These are phyloP conservation scores for Rhazya stricta DNA, from an alignment of 257 asterid genomes.

Conservation along the genomic window DNA sequence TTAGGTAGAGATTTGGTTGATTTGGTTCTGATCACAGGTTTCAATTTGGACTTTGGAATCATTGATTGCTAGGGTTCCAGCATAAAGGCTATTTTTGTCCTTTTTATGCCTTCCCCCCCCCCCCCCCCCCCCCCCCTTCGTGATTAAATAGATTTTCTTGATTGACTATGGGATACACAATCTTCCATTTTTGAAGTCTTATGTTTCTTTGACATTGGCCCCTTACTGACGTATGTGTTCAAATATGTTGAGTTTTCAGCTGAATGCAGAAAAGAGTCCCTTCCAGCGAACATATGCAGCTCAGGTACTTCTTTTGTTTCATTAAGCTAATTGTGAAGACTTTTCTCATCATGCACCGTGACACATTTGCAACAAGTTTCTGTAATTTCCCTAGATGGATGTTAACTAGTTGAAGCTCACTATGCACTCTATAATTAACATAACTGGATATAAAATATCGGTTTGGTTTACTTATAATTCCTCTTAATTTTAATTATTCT, in stretches of 20 bases:
- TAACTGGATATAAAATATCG: not conserved
- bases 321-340: not conserved
- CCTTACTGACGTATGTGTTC: slow-evolving; percentile 8
- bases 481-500: not conserved
- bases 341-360: not conserved
- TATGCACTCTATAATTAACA: not conserved
- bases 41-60: not conserved
- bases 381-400: not conserved
- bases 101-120: too few relatives aligned
- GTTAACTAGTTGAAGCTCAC: not conserved
- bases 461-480: not conserved
- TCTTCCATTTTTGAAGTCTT: not conserved
- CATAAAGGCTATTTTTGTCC: not conserved
- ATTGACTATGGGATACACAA: not conserved
- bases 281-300: slow-evolving; percentile 94
- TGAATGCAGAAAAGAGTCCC: slow-evolving; percentile 93
- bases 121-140: too few relatives aligned
- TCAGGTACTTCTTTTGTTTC: slow-evolving; percentile 51
- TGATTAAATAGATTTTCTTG: not conserved
- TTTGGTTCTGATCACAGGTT: not conserved
- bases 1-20: slow-evolving; percentile 2
- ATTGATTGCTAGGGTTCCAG: not conserved
- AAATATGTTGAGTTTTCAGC: slow-evolving; percentile 46
- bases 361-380: not conserved
- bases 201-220: not conserved